phyloP scores from a whole-genome alignment of 1,139 yeast genomes.

The Hansenula anomala region DNA sequence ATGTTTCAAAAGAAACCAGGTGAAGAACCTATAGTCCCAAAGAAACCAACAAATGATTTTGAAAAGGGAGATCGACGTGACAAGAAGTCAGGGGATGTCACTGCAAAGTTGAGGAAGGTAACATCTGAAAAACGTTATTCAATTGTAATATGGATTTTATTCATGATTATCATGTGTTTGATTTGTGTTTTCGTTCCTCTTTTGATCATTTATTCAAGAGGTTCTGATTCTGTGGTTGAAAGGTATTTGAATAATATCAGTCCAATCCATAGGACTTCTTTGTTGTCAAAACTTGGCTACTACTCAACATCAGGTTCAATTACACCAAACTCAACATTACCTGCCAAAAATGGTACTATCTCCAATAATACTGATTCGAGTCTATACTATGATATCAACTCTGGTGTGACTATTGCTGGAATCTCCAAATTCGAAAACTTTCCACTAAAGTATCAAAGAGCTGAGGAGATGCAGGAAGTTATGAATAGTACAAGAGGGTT shows the following conservation, averaged over 20 bases:
- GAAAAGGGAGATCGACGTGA: not conserved
- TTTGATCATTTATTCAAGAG: conserved; percentile 16
- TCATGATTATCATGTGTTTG: conserved; percentile 14
- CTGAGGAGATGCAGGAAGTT: conserved; percentile 26
- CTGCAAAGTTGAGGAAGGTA: not conserved
- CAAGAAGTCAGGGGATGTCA: not conserved
- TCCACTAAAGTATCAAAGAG: conserved; percentile 27
- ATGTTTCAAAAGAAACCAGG: no score
- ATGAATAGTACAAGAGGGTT: conserved; percentile 31
- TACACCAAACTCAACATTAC: no score
- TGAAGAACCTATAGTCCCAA: no score
- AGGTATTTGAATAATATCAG: conserved; percentile 17
- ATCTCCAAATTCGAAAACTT: conserved; percentile 23
- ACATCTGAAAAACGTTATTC: conserved; percentile 4
- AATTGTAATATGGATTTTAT: conserved; percentile 17
- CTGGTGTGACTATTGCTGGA: conserved; percentile 15
- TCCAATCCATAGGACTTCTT: conserved; percentile 11
- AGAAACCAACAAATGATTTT: no score
- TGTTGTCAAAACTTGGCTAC: conserved; percentile 5
- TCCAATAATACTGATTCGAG: no score
- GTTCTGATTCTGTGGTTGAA: conserved; percentile 16
- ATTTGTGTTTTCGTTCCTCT: conserved; percentile 20
- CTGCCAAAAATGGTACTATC: no score
- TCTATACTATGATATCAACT: no score
- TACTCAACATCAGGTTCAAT: no score